phyloP scores from a whole-genome alignment of 1,284 basidiomycete genomes.

The Heliocybe sulcata region DNA sequence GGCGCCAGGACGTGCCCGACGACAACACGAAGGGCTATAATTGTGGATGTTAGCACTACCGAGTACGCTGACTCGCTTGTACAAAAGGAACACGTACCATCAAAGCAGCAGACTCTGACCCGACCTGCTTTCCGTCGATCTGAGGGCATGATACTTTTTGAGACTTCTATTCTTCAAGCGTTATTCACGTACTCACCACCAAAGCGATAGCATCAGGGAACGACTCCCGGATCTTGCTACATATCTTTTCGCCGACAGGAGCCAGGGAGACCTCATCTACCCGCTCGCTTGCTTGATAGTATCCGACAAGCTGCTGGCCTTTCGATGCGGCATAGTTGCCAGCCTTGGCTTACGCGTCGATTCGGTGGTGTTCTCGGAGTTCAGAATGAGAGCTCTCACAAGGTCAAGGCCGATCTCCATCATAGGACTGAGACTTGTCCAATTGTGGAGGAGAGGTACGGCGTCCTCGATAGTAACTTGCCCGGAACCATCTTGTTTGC shows the following conservation, averaged over 20 bases:
- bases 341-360: conserved; percentile 31
- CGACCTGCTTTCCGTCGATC: conserved; percentile 52
- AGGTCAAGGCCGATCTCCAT: conserved; percentile 75
- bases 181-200: conserved; percentile 36
- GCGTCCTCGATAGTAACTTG: conserved; percentile 47
- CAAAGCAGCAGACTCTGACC: conserved; percentile 40
- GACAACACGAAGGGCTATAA: conserved; percentile 33
- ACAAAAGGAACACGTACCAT: conserved; percentile 34
- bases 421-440: conserved; percentile 72
- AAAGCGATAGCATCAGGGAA: conserved; percentile 57
- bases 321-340: conserved; percentile 43
- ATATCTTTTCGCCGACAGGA: conserved; percentile 59
- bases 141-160: conserved; percentile 15
- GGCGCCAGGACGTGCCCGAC: neutral
- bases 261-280: conserved; percentile 49
- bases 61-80: neutral
- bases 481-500: conserved; percentile 21
- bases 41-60: conserved; percentile 5
- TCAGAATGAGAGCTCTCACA: conserved; percentile 30
- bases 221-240: conserved; percentile 37
- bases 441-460: conserved; percentile 71
- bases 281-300: conserved; percentile 66
- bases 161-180: neutral
- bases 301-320: conserved; percentile 50
- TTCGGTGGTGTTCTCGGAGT: conserved; percentile 1